phyloP scores from a whole-genome alignment of 2,329 filamentous ascomycete genomes.

The Paracoccidioides brasiliensis region DNA sequence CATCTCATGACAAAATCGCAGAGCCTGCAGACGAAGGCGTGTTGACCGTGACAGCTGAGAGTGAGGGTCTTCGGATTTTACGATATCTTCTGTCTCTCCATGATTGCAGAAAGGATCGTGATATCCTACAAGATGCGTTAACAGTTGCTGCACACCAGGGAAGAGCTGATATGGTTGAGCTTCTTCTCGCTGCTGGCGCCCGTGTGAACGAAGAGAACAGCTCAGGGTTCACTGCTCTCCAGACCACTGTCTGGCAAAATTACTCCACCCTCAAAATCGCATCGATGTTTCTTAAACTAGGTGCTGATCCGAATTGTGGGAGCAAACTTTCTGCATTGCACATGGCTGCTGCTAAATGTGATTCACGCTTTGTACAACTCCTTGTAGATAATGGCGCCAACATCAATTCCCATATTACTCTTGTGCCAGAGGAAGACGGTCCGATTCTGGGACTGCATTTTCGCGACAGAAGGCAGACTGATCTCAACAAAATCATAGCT shows the following conservation, averaged over 20 bases:
- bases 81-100: not conserved
- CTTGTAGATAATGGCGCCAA: not conserved
- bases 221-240: not conserved
- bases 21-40: not conserved
- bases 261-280: not conserved
- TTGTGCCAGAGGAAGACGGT: not conserved
- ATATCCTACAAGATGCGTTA: not conserved
- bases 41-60: not conserved
- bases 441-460: not conserved
- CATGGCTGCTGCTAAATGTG: not conserved
- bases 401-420: not conserved
- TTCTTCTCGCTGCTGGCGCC: not conserved
- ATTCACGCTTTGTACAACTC: not conserved
- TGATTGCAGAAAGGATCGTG: not conserved
- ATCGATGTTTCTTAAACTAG: not conserved
- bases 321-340: constrained; percentile 3
- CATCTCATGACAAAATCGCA: not conserved
- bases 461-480: no score
- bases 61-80: not conserved
- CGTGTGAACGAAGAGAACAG: not conserved
- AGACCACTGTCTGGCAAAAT: not conserved
- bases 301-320: not conserved
- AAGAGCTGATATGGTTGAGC: not conserved
- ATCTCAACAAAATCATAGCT: not conserved
- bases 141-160: not conserved